Base-by-base conservation (phyloP, 345 rosid species). In the Litchi chinensis region DNA sequence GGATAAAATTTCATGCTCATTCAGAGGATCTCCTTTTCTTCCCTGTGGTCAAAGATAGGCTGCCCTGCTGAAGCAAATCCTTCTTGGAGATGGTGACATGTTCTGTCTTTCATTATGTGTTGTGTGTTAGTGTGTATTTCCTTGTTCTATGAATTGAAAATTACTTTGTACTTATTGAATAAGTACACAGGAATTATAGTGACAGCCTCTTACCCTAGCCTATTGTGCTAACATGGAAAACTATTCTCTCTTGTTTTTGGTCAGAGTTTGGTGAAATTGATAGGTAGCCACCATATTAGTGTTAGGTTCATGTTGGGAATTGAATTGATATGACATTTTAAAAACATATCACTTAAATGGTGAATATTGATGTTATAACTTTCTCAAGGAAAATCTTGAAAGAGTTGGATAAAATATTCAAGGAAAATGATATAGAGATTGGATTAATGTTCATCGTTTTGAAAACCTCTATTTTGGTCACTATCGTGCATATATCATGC, bases 11-110 rank as follows among this genome's bases (percentile, higher is more conserved):
- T 60, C 46, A 21, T 44, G 65, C 73, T 73, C 65, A 68, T 3
- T 46, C 74, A 71, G n/a, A 50, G 67, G 43, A 71, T 78, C 54
- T 59, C 83, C 2, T 67, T 75, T 67, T 46, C 67, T 67, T 81
- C 89, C 11, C 65, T 89, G 32, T 84, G 86, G 63, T 83, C 89
- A 6, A 89, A 75, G 83, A 86, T 95, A 40, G 70, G 85, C 66
- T 81, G 84, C 73, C 96, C 98, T 44, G 71, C 91, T 40, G 99
- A 95, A 86, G 91, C 88, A 3, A 82, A 84, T 82, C 92, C 93
- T 39, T 78, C 81, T 73, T 93, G 98, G 99, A 92, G 93, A 92
- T 93, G 99, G 99, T 93, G 92, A 83, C 68, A 56, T 5, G 28
- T 74, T 64, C 57, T 26, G 1, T 46, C 62, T 63, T 44, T 75